Evolutionary conservation across 257 asterid species (phyloP).

Genomic region (Nicotiana tomentosiformis): DNA sequence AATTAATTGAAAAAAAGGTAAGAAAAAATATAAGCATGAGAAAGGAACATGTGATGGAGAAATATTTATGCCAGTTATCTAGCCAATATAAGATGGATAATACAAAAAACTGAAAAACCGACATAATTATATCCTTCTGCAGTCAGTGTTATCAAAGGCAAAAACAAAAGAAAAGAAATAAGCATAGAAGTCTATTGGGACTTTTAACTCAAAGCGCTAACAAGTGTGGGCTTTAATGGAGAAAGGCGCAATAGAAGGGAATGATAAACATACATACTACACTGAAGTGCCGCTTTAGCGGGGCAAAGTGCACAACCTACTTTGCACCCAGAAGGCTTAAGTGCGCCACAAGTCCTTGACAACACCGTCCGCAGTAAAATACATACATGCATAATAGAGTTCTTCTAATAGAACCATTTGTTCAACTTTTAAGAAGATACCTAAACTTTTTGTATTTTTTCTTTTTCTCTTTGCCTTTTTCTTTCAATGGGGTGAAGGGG

Average conservation of each 20-base stretch:
- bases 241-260: not conserved
- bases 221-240: not conserved
- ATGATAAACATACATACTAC: not conserved
- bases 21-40: not conserved
- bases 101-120: not conserved
- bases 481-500: slow-evolving; percentile 4
- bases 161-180: not conserved
- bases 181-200: not conserved
- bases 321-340: not conserved
- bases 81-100: not conserved
- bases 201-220: not conserved
- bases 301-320: not conserved
- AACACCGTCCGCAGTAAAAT: not conserved
- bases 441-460: not conserved
- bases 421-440: not conserved
- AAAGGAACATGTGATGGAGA: not conserved
- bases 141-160: not conserved
- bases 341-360: not conserved
- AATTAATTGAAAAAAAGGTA: not conserved
- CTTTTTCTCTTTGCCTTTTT: not conserved
- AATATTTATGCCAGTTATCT: not conserved
- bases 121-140: not conserved
- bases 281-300: not conserved
- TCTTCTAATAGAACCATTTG: not conserved
- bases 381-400: not conserved